Evolutionary conservation across 352 stramenopile species (phyloP), one percentile per base, ranked within the genome.

Genomic region (Peronosclerospora sorghi): DNA sequence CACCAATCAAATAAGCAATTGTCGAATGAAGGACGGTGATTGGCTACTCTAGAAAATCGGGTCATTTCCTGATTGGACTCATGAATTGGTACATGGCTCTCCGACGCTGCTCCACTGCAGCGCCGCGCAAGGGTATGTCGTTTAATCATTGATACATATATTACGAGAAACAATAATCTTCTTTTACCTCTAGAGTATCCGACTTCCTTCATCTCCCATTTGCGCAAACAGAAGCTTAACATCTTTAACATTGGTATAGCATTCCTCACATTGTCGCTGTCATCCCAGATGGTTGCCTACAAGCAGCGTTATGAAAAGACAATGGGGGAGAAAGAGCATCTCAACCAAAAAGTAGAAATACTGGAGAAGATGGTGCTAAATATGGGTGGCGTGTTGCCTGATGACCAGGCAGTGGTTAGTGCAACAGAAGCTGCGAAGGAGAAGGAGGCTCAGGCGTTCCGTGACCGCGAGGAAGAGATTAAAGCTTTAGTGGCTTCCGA

Each of bases 191-290:
- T 36, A 83, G 74, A 79, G 45, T 91, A 91, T 61, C 79, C 79
- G 23, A 85, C 61, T 48, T 88, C 75, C 35, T 91, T 91, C 56
- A 45, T 88, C 38, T 80, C 71, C 32, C 73, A 91, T 48, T 43
- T 88, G 41, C 62, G 62, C 51, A 86, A 62, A 15, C 72, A 91
- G 54, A 86, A 86, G 51, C 61, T 88, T 36, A 91, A 87, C 39
- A 68, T 85, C 53, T 91, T 89, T 53, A 88, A 88, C 62, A 83
- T 91, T 37, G 76, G 79, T 29, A 54, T 91, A 9, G 75, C 76
- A 5, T 84, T 88, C 57, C 57, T 91, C 44, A 86, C 79, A 54
- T 59, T 91, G 24, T 91, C 79, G 35, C 65, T 91, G n/a, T 86
- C 79, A 35, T 85, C 73, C 37, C 76, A 88, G 56, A 62, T 91